phyloP scores from a whole-genome alignment of 345 rosid species.

The Lenwebbia sp. region DNA sequence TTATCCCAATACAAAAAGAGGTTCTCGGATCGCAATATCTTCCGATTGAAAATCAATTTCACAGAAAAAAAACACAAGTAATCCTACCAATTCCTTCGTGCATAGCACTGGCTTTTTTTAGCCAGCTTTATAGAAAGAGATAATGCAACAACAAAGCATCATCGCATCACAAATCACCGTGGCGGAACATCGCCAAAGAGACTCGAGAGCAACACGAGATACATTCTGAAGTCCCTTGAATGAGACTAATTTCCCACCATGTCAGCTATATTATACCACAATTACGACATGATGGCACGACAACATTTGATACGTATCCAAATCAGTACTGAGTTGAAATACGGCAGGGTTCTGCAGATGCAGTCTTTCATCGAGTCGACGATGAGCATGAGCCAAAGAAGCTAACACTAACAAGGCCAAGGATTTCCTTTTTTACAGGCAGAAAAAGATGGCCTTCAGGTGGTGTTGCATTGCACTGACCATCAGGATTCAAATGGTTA shows the following conservation, averaged over 20 bases:
- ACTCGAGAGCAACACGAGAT: too few relatives aligned
- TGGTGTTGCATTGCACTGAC: not conserved
- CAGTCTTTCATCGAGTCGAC: not conserved
- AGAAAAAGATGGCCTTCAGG: accelerated
- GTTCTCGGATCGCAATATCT: too few relatives aligned
- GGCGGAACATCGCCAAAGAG: not conserved
- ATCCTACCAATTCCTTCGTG: not conserved
- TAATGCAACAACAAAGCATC: not conserved
- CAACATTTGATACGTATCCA: not conserved
- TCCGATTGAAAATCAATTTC: too few relatives aligned
- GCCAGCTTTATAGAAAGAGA: not conserved
- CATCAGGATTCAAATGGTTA: not conserved
- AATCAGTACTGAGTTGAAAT: not conserved
- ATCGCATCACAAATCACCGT: not conserved
- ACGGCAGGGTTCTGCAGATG: not conserved
- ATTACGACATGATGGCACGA: not conserved
- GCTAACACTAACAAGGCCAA: accelerated
- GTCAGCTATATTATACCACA: not conserved
- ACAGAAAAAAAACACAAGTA: too few relatives aligned
- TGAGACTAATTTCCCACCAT: not conserved
- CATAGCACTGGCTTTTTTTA: not conserved
- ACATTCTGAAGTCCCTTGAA: not conserved
- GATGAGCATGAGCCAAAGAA: not conserved
- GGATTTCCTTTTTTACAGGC: not conserved
- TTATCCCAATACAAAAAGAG: too few relatives aligned